Evolutionary conservation across 2,329 filamentous ascomycete genomes (phyloP), one percentile per base, ranked within the genome.

Genomic region (Parascedosporium putredinis): DNA sequence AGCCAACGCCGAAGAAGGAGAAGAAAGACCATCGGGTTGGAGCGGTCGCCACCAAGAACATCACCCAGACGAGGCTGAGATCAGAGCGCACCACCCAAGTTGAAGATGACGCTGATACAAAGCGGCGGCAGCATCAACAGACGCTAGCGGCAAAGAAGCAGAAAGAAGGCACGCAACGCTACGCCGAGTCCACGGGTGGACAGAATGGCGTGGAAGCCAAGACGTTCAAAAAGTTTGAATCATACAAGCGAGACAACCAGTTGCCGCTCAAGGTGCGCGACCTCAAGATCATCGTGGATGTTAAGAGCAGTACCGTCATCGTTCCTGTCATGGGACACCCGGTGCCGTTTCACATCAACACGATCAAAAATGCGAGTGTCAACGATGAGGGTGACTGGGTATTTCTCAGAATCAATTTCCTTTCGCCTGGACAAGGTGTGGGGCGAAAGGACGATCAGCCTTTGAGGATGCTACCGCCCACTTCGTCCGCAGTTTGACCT

Each of bases 161-260:
- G 59, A 83, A 84, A 57, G 86, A 95, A 59, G 93, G 93, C 48
- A 68, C 95, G 22, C 84, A 83, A 16, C 79, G 88, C 55, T 98
- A 94, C 63, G 81, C 88, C 38, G 88, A 95, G 60, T 86, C 87
- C 1, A 90, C 86, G 0, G 85, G 83, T 52, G 88, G 84, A 51
- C 76, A 91, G 55, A 93, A 95, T 60, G 93, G 91, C 29, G 83
- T 83, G n/a, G 85, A 93, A 56, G 85, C 94, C 64, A 97, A 97
- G 75, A 95, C 91, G 69, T 97, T 98, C 75, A 97, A 97, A 73
- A 87, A 89, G 50, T 98, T 97, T 62, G 93, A 98, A 67, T 98
- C 93, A 0, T 98, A 98, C 72, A 98, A 97, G 74, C 82, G 91
- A 53, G 93, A 97, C 65, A 95, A 94, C 58, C 91, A 97, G 65